Base-by-base conservation (phyloP, 352 stramenopile species). In the Globisporangium megalacanthum region DNA sequence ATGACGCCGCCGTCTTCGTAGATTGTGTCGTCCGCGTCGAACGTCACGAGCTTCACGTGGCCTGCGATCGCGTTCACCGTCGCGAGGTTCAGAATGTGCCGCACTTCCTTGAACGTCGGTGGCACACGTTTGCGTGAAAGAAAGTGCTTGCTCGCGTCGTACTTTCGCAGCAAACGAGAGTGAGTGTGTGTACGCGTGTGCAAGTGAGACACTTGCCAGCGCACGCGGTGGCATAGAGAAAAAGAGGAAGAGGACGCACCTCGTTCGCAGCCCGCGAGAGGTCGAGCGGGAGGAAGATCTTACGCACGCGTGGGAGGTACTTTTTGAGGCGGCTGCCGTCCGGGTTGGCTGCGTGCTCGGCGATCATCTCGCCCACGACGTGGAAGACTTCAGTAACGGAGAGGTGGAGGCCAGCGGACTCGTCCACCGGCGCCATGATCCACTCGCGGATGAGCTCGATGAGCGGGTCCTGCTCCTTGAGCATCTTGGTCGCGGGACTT, bases 11-110 rank as follows among this genome's bases (percentile, higher is more conserved):
- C 85, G 54, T 94, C 85, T 52, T 88, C 79, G 69, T 94, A 94
- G 66, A 92, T 92, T 31, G 85, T 94, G 58, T 92, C 85, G 37
- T 94, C 85, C 44, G 85, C 85, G 65, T 94, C 85, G 47, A 94
- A 90, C 17, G 82, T 92, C 22, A 94, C 79, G 52, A 94, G 79
- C 62, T 92, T 90, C 45, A 94, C 58, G 36, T 88, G 78, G 31
- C 54, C 60, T 15, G 78, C 77, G 51, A 94, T 91, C 42, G 80
- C 76, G 56, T 86, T 80, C 37, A 86, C 76, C 6, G 79, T 88
- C 17, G 85, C 78, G 54, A 95, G 59, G 64, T 95, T 95, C 31
- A 95, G 66, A 10, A 95, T 75, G 64, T 95, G 85, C 4, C 85
- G 83, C 29, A 95, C 75, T 50, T 95, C 85, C 54, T 88, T 88